These are phyloP conservation scores for Ganoderma lucidum DNA, from an alignment of 1,284 basidiomycete species.

Conservation along the genomic window DNA sequence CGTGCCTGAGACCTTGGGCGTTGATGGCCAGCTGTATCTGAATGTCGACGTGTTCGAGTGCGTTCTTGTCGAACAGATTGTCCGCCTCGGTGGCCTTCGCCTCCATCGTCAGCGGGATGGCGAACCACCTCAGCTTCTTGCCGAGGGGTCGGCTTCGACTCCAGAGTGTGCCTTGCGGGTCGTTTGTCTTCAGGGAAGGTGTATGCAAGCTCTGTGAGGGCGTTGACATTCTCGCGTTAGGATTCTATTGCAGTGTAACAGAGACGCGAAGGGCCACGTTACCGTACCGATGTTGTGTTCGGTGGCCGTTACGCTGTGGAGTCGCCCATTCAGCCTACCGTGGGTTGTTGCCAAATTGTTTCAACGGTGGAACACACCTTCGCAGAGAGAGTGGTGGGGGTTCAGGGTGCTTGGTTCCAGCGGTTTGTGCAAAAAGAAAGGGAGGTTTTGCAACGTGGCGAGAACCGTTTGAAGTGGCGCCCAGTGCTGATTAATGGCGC, in stretches of 20 bases:
- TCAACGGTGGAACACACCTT: too few species aligned
- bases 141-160: background rate
- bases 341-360: too few species aligned
- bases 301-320: too few species aligned
- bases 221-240: background rate
- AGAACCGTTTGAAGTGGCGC: too few species aligned
- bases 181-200: slow-evolving; percentile 5
- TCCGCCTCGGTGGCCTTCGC: slow-evolving; percentile 14
- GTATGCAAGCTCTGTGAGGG: slow-evolving; percentile 6
- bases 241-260: background rate
- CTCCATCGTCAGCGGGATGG: slow-evolving; percentile 21
- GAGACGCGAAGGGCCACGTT: too few species aligned
- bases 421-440: too few species aligned
- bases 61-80: slow-evolving; percentile 14
- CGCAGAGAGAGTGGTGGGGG: too few species aligned
- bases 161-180: slow-evolving; percentile 13
- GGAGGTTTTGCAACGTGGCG: too few species aligned
- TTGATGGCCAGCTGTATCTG: slow-evolving; percentile 23
- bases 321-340: too few species aligned
- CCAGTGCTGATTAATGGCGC: too few species aligned
- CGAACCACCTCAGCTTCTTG: slow-evolving; percentile 5
- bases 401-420: too few species aligned
- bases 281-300: too few species aligned
- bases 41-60: background rate
- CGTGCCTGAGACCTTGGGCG: slow-evolving; percentile 25